Evolutionary conservation across 2,329 filamentous ascomycete species (phyloP).

Genomic region (Talaromyces sp.): DNA sequence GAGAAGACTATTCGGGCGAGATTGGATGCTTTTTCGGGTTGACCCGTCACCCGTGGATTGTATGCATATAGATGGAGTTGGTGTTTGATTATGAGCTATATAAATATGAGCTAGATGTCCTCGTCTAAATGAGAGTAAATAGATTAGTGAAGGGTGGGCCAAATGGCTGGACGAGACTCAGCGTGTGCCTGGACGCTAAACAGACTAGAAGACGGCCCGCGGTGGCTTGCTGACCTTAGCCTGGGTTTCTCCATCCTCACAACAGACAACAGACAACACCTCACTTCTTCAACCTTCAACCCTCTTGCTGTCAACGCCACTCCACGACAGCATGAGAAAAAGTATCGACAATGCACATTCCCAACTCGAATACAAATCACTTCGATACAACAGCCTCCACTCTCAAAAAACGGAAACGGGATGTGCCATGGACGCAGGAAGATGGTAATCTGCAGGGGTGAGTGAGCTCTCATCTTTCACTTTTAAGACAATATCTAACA

Average conservation of each 20-base stretch:
- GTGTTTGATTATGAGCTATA: background rate
- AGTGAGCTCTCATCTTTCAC: background rate
- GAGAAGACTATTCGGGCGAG: constrained; percentile 40
- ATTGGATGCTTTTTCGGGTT: constrained; percentile 25
- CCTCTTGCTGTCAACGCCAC: background rate
- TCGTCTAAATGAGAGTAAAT: background rate
- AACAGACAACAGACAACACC: background rate
- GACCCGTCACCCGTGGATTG: background rate
- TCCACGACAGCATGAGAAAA: background rate
- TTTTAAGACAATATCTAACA: background rate
- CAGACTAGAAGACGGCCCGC: background rate
- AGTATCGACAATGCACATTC: constrained; percentile 14
- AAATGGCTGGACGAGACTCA: background rate
- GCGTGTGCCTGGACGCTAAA: background rate
- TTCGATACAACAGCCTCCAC: constrained; percentile 18
- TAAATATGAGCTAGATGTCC: background rate
- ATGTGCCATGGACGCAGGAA: constrained; percentile 23
- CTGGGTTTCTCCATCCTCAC: background rate
- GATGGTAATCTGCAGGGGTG: constrained; percentile 15
- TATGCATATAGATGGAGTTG: constrained; percentile 1
- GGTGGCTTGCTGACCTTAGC: background rate
- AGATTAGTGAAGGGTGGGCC: background rate
- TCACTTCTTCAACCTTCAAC: background rate
- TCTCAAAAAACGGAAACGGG: constrained; percentile 31
- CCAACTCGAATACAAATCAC: background rate